These are phyloP conservation scores for Trichosanthes truncata DNA, from an alignment of 306 rosid genomes.

Conservation along the genomic window DNA sequence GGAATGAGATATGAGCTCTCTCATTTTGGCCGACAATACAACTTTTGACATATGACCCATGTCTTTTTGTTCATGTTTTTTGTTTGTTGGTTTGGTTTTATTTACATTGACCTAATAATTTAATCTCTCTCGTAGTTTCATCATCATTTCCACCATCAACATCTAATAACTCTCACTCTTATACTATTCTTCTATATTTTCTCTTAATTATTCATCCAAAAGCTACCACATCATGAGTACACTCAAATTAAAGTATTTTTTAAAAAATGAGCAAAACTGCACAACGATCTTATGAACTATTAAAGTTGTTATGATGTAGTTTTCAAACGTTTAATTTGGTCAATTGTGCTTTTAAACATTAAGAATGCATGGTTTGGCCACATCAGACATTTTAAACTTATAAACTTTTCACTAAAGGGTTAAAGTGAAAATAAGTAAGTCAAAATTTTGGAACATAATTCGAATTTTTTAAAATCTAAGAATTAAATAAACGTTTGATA, in stretches of 20 bases:
- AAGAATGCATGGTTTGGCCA: background rate
- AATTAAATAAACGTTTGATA: no score
- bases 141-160: background rate
- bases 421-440: no score
- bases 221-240: background rate
- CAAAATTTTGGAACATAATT: no score
- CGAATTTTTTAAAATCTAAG: no score
- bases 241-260: background rate
- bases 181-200: background rate
- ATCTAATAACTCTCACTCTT: background rate
- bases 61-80: background rate
- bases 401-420: no score
- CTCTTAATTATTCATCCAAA: background rate
- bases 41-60: slow-evolving; percentile 1
- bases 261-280: background rate
- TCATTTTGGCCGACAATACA: slow-evolving; percentile 3
- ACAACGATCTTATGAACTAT: background rate
- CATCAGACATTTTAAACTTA: no score
- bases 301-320: background rate
- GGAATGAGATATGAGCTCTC: background rate
- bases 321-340: background rate
- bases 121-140: background rate
- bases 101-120: background rate
- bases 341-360: background rate
- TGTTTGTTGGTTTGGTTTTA: background rate